Base-by-base conservation (phyloP, 2,329 filamentous ascomycete genomes). In the Ophiostoma angusticollis region DNA sequence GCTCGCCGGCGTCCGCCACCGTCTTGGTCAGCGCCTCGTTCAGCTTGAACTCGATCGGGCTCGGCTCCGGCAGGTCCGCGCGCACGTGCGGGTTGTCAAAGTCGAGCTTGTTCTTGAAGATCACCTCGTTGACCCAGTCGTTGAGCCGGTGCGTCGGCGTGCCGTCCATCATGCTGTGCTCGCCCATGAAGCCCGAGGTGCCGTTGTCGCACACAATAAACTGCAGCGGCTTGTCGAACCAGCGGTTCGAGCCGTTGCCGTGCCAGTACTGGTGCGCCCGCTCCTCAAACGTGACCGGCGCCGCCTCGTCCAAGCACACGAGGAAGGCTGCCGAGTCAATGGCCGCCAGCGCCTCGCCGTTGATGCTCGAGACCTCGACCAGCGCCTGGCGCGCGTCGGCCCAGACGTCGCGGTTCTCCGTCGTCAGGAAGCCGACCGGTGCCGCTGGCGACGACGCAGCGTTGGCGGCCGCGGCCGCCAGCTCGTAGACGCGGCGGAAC, bases 81-180 rank as follows among this genome's bases (percentile, higher is more conserved):
- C 91, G 85, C 44, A 93, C 62, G 27, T 67, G 64, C 7, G 84
- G 72, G 57, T 86, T 74, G 44, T 80, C 81, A 56, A 95, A 84
- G 61, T 95, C 86, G 43, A 98, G 77, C 59, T 91, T 93, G 65
- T 94, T 89, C 65, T 80, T 80, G 64, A 94, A 87, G 59, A 96
- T 95, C 54, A 84, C 73, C 57, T 83, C 78, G 65, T 89, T 93
- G 56, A 93, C 73, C 55, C 86, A 91, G 70, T 98, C 91, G 60
- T 95, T 98, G 13, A 98, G 72, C 31, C 93, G 81, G 63, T 96
- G 91, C 3, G 93, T 98, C 1, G 93, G 87, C 6, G 91, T 98
- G 48, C 93, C 91, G 58, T 98, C 91, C 93, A 98, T 98, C 91
- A 98, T 96, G 53, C 84, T 93, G 71, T 98, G 91, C 65, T 98